Base-by-base conservation (phyloP, 495 filamentous ascomycete genomes). In the Aspergillus sclerotiicarbonarius region DNA sequence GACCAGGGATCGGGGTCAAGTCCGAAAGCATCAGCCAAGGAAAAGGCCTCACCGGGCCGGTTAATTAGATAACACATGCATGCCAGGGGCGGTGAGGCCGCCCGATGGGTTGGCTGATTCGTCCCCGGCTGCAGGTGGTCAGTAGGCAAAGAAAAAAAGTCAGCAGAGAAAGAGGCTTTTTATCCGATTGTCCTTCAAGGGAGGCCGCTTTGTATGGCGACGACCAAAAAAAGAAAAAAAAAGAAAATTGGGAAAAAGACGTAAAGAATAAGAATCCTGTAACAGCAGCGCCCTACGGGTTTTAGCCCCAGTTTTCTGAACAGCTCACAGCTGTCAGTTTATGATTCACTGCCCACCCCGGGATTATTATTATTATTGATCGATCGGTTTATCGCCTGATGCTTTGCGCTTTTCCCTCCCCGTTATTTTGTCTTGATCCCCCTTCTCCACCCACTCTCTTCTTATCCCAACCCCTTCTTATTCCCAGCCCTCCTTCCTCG, bases 401-500 rank as follows among this genome's bases (percentile, higher is more conserved):
- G 21, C 18, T 12, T 30, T 10, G 16, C 12, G 16, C 13, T 6
- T 35, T 41, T 43, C 47, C 31, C 49, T 55, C 60, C 60, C 54
- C 46, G 8, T 41, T 62, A 59, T 52, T 57, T 45, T 56, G 46
- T 57, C 49, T 44, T 54, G 52, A 39, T 56, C 57, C 62, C 60
- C 61, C 46, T 54, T 60, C 61, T 60, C 61, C 61, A 60, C 57
- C 18, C 47, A 63, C 53, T 30, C 44, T 62, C 52, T 54, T 55
- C 52, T 56, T 62, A 51, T 56, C 56, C 56, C 57, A 50, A 58
- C 61, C 61, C 64, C 60, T 62, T 64, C 60, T 59, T 55, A 58
- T 48, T 51, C 54, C 53, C 57, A 29, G 33, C 51, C 44, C 31
- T 48, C 44, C 50, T 43, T 20, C 60, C 44, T 51, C 32, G 12